A percentile compares a stretch with the other conserved stretches of the same genome.
Conservation (phyloP, 2,329 filamentous ascomycete species). For the Xylaria sp. region DNA sequence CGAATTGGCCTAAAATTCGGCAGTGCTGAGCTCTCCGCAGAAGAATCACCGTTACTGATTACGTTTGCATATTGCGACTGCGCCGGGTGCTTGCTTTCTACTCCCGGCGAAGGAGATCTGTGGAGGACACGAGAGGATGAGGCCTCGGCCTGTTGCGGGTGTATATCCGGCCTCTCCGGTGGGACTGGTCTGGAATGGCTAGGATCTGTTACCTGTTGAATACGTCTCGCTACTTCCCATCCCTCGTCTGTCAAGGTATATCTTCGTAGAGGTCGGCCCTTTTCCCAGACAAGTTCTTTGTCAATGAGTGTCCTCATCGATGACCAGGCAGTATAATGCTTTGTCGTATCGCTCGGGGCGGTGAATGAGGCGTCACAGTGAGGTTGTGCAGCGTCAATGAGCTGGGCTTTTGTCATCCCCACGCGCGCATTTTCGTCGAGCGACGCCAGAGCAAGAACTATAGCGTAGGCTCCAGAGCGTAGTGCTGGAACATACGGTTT, state of each 20-base stretch:
- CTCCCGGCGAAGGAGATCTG: conserved; percentile 27
- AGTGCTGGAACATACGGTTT: conserved; percentile 73
- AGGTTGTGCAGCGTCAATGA: conserved; percentile 71
- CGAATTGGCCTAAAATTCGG: conserved; percentile 61
- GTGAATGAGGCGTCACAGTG: conserved; percentile 76
- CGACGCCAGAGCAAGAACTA: conserved; percentile 68
- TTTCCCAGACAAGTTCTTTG: conserved; percentile 75
- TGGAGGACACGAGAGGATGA: conserved; percentile 7
- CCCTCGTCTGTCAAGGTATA: conserved; percentile 78
- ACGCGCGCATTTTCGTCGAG: conserved; percentile 56
- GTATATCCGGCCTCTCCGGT: conserved; percentile 15
- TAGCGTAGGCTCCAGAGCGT: conserved; percentile 74
- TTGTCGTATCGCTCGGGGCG: conserved; percentile 65
- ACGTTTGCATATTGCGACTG: conserved; percentile 41
- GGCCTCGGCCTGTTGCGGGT: conserved; percentile 14
- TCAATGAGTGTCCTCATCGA: conserved; percentile 76
- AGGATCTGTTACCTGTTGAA: conserved; percentile 52
- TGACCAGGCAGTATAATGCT: conserved; percentile 79
- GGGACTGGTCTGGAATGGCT: conserved; percentile 18
- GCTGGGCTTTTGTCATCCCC: conserved; percentile 67
- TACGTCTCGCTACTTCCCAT: conserved; percentile 71
- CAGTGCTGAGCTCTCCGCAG: conserved; percentile 35
- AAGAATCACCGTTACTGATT: conserved; percentile 42
- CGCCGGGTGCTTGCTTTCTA: conserved; percentile 19
- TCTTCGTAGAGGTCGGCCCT: conserved; percentile 66